phyloP scores from a whole-genome alignment of 208 protist species.

The Acanthamoeba royreba region DNA sequence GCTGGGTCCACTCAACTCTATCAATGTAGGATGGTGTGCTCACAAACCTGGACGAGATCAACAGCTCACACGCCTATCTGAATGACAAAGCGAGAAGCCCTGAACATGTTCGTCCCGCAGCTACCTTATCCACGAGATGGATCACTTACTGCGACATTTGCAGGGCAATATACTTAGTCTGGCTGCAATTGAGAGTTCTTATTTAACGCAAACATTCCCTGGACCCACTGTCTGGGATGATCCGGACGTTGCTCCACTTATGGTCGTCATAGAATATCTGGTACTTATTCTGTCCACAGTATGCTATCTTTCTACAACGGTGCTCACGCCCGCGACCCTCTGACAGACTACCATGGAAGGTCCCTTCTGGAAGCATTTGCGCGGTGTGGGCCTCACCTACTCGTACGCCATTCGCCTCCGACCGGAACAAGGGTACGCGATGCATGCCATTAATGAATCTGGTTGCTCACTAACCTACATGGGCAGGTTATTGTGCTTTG shows the following conservation, averaged over 20 bases:
- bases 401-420: not conserved
- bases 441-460: not conserved
- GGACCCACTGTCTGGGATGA: not conserved
- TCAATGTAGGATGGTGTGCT: not conserved
- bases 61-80: not conserved
- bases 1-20: not conserved
- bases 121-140: not conserved
- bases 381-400: slow-evolving; percentile 68
- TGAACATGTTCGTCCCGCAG: not conserved
- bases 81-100: not conserved
- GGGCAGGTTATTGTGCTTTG: not conserved
- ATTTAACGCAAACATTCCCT: not conserved
- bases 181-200: slow-evolving; percentile 47
- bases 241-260: slow-evolving; percentile 44
- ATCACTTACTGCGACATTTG: not conserved
- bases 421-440: not conserved
- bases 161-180: slow-evolving; percentile 25
- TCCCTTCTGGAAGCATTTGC: slow-evolving; percentile 65
- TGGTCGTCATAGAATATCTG: slow-evolving; percentile 61
- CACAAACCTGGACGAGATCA: not conserved
- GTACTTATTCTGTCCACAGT: not conserved
- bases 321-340: not conserved
- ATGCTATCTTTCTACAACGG: not conserved
- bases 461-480: not conserved
- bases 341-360: slow-evolving; percentile 59